A percentile compares a stretch with the other conserved stretches of the same genome.
These are phyloP conservation scores for Aspergillus taichungensis DNA, from an alignment of 495 filamentous ascomycete genomes.

Conservation along the genomic window DNA sequence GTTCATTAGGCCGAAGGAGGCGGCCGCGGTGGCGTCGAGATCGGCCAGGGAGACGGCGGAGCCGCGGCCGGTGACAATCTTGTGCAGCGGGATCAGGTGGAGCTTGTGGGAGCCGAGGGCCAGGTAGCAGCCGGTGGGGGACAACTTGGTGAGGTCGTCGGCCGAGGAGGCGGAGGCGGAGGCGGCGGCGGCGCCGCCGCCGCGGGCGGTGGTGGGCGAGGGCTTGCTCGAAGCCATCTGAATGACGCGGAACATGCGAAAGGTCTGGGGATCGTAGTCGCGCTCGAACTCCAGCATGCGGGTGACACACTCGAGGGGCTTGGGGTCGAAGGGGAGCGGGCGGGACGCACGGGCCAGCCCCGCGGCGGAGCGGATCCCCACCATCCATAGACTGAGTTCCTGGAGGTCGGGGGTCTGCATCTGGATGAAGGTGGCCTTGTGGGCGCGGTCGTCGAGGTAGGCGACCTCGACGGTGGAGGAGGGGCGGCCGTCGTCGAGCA, in stretches of 20 bases:
- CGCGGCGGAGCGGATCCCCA: slow-evolving; percentile 54
- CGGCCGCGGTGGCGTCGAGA: slow-evolving; percentile 37
- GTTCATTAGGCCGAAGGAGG: slow-evolving; percentile 66
- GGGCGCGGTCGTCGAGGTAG: slow-evolving; percentile 62
- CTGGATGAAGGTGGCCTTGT: slow-evolving; percentile 50
- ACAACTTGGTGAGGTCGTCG: slow-evolving; percentile 69
- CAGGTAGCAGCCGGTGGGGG: slow-evolving; percentile 70
- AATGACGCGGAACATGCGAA: slow-evolving; percentile 78
- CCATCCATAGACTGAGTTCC: slow-evolving; percentile 69
- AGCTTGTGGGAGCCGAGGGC: slow-evolving; percentile 77
- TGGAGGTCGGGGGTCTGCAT: slow-evolving; percentile 65
- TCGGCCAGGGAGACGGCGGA: slow-evolving; percentile 46
- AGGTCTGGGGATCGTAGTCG: slow-evolving; percentile 59
- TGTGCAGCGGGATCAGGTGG: slow-evolving; percentile 68
- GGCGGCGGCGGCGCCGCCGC: neutral
- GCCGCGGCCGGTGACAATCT: slow-evolving; percentile 40
- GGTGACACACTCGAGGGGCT: slow-evolving; percentile 55
- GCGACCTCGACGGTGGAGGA: slow-evolving; percentile 74
- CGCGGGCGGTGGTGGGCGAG: slow-evolving; percentile 19
- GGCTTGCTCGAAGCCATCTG: slow-evolving; percentile 56
- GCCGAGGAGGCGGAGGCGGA: slow-evolving; percentile 64
- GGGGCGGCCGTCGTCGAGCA: slow-evolving; percentile 67
- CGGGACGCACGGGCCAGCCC: slow-evolving; percentile 45
- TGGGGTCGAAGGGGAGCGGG: slow-evolving; percentile 47
- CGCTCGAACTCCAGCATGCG: slow-evolving; percentile 57